Evolutionary conservation across 1,139 yeast genomes (phyloP).

Genomic region (Yamadazyma oceani): DNA sequence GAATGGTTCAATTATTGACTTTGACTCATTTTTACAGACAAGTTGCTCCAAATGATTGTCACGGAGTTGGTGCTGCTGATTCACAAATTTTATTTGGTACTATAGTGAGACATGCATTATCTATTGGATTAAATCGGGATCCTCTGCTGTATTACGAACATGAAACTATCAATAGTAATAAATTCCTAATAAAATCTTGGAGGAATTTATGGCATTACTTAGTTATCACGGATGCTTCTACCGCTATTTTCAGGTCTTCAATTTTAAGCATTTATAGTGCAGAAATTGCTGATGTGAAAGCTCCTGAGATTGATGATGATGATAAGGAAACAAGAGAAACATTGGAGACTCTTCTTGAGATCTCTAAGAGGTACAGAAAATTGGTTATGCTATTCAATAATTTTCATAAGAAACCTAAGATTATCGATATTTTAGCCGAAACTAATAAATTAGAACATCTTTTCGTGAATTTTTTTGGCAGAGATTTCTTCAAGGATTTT

Average conservation of each 20-base stretch:
- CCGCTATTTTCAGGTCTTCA: conserved; percentile 38
- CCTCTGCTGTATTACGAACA: conserved; percentile 35
- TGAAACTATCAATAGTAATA: conserved; percentile 30
- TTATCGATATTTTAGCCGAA: conserved; percentile 37
- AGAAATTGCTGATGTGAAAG: conserved; percentile 35
- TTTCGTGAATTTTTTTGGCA: conserved; percentile 41
- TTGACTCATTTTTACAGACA: conserved; percentile 37
- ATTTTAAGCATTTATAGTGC: conserved; percentile 27
- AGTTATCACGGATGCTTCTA: conserved; percentile 30
- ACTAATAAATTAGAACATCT: conserved; percentile 40
- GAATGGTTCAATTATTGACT: conserved; percentile 33
- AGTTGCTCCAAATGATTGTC: conserved; percentile 45
- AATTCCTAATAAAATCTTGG: conserved; percentile 34
- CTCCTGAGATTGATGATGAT: conserved; percentile 22
- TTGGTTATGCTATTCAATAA: conserved; percentile 32
- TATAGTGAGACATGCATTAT: conserved; percentile 39
- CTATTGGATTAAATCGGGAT: conserved; percentile 47
- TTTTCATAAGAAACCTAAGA: conserved; percentile 32
- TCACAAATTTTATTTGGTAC: conserved; percentile 41
- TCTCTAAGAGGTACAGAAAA: conserved; percentile 31
- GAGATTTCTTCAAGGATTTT: conserved; percentile 43
- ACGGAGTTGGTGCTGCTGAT: conserved; percentile 46
- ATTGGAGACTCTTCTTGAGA: conserved; percentile 16
- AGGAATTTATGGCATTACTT: conserved; percentile 40
- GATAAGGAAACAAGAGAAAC: conserved; percentile 21